Evolutionary conservation across 352 stramenopile species (phyloP), one percentile per base, ranked within the genome.

Genomic region (Phytophthora aleatoria): DNA sequence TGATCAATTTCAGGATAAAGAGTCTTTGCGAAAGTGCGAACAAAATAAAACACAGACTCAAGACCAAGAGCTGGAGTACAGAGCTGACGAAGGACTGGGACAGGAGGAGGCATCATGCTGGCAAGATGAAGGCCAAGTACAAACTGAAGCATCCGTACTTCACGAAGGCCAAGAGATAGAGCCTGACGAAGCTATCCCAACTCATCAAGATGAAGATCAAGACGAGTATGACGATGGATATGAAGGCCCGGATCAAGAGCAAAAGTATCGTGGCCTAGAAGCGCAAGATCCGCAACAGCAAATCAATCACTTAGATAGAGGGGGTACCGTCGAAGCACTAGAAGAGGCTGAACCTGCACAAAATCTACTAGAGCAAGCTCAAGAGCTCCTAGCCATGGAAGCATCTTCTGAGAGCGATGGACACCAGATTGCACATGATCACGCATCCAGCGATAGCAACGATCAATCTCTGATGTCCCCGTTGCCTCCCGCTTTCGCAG

Each of bases 211-310:
- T 30, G 47, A 69, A 55, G 48, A 33, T 0, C 28, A 69, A 39
- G 53, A 55, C 20, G 42, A 53, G 10, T 64, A 68, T 26, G 26
- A 71, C 27, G 51, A 64, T 41, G 42, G 68, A 26, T 63, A 60
- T 28, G 67, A 63, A 51, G 61, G 39, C 7, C 53, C 27, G 36
- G 50, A 52, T 39, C 27, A 43, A 11, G 35, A 58, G 5, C 42
- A 55, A 20, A 38, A 43, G 12, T 12, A 49, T 39, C 7, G 13
- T 49, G 45, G 38, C 8, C 24, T 52, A 5, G 44, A 61, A 27
- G 15, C n/a, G 12, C 47, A 41, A 39, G 30, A 36, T 11, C 44
- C 44, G 7, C 39, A 61, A 15, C 8, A 48, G 2, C 58, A n/a
- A 16, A 24, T 43, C 16, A 20, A 20, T 20, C 20, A 20, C 20